These are phyloP conservation scores for Prunus salicina DNA, from an alignment of 306 rosid species.

Conservation along the genomic window DNA sequence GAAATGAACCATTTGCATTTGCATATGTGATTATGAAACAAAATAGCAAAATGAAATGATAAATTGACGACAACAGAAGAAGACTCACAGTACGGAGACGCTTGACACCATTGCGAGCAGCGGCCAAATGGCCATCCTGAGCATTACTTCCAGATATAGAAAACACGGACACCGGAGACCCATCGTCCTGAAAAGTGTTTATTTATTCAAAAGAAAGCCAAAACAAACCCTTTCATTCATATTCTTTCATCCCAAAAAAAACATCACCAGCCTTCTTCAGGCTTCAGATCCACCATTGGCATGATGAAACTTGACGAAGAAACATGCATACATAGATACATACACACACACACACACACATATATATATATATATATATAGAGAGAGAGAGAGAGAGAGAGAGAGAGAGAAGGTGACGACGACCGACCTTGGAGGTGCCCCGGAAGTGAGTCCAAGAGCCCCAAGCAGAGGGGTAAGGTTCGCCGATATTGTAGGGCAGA, in stretches of 20 bases:
- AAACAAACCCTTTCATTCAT: neutral
- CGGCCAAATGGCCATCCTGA: constrained; percentile 90
- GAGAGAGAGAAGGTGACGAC: neutral
- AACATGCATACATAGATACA: neutral
- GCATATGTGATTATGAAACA: neutral
- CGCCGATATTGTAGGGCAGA: constrained; percentile 91
- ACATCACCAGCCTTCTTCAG: neutral
- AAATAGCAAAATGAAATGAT: neutral
- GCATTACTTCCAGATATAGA: constrained; percentile 81
- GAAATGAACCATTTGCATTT: neutral
- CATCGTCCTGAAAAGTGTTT: constrained; percentile 64
- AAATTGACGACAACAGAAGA: too few species aligned
- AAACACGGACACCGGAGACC: constrained; percentile 80
- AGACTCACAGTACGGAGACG: constrained; percentile 76
- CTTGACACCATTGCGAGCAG: constrained; percentile 93
- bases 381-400: neutral
- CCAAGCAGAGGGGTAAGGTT: constrained; percentile 87
- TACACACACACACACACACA: rapidly evolving
- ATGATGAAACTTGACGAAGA: neutral
- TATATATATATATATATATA: neutral
- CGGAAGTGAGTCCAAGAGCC: constrained; percentile 96
- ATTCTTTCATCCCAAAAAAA: neutral
- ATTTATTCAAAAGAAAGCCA: too few species aligned
- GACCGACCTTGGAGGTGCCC: constrained; percentile 74
- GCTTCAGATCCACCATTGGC: constrained; percentile 1